These are phyloP conservation scores for Ceratocystis lukuohia DNA, from an alignment of 2,329 filamentous ascomycete genomes.

Conservation along the genomic window DNA sequence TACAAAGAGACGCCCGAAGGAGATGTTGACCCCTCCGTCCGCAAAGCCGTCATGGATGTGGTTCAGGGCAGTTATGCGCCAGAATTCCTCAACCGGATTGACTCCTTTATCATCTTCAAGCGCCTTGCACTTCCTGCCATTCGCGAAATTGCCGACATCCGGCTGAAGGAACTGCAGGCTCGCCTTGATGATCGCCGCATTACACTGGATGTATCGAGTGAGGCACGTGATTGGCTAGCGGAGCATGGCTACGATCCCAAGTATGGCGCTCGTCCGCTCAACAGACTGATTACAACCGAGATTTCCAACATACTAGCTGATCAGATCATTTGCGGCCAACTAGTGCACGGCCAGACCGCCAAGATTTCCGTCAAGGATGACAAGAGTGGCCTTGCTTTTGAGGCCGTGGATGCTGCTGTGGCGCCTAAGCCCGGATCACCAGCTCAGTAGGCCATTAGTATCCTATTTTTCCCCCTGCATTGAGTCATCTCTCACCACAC, in stretches of 20 bases:
- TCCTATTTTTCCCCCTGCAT: not conserved
- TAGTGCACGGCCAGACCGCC: conserved; percentile 63
- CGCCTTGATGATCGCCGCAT: conserved; percentile 80
- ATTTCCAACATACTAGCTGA: conserved; percentile 82
- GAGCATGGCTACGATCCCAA: conserved; percentile 81
- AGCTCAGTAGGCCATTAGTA: not conserved
- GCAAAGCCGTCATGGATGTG: conserved; percentile 75
- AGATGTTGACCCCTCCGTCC: conserved; percentile 59
- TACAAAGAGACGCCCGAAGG: conserved; percentile 50
- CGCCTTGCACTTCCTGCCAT: conserved; percentile 65
- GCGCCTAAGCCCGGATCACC: not conserved
- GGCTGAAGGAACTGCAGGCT: conserved; percentile 68
- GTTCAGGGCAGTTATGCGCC: conserved; percentile 65
- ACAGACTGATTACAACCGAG: conserved; percentile 78
- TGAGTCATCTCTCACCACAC: not conserved
- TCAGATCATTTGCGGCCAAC: conserved; percentile 74
- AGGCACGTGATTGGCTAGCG: conserved; percentile 75
- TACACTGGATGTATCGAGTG: conserved; percentile 52
- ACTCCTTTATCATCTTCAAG: conserved; percentile 95
- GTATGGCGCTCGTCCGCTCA: conserved; percentile 82
- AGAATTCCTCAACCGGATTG: conserved; percentile 91
- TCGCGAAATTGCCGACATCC: conserved; percentile 86
- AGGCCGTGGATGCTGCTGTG: conserved; percentile 1
- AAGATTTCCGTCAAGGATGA: conserved; percentile 51
- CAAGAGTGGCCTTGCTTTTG: conserved; percentile 14